Base-by-base conservation (phyloP, 495 filamentous ascomycete genomes). In the Aspergillus coremiiformis region DNA sequence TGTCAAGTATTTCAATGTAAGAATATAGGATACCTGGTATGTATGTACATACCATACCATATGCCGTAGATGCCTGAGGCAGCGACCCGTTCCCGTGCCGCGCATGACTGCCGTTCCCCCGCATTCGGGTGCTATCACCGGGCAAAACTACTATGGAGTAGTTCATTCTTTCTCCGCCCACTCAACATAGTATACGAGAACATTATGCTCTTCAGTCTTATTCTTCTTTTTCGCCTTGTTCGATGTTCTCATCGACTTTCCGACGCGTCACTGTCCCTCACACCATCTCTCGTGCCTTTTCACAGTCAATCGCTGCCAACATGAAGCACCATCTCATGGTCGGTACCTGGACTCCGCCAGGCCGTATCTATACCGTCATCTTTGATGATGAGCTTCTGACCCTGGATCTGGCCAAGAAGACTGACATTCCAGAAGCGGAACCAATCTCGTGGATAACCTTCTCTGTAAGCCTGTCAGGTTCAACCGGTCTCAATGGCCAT, bases 391-490 rank as follows among this genome's bases (percentile, higher is more conserved):
- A 89, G 64, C 78, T 76, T 19, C 70, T 87, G 44, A 84, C 78
- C 5, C 65, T 91, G 55, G 77, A 83, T 52, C 56, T 90, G 65
- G 65, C 90, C 62, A 88, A 90, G 75, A 83, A 83, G 54, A 90
- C 86, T 11, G 78, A 83, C 39, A 90, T 90, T 52, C 85, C 86
- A 8, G 70, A 85, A 33, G 83, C 89, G 42, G 86, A 93, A 70
- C 84, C 88, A 3, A 91, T 93, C 60, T 90, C 86, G 57, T 93
- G 88, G 88, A 90, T 93, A 84, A 84, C 85, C 35, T 89, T 91
- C 60, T 84, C 88, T 61, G 85, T 87, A 73, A 66, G 79, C 66
- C 14, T 35, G 32, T 14, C 5, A 4, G 4, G 1, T 4, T 8
- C 1, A 11, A 39, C 19, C 20, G n/a, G 7, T 41, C n/a, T n/a